These are phyloP conservation scores for Lenwebbia sp. DNA, from an alignment of 345 rosid species.

Conservation along the genomic window DNA sequence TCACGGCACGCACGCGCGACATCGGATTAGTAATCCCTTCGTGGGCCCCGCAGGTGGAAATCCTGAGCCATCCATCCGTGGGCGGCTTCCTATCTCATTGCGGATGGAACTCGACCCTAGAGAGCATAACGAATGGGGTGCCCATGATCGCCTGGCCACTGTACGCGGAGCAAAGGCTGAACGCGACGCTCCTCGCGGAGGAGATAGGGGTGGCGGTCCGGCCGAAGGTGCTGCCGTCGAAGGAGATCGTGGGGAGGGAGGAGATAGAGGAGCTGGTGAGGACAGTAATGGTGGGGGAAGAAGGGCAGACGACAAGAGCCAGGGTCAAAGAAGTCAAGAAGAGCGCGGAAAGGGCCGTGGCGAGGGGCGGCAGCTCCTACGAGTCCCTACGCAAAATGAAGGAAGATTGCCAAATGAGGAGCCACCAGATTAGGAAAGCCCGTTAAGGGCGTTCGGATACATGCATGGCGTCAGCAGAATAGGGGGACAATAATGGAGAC, in stretches of 20 bases:
- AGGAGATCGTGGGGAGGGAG: conserved; percentile 20
- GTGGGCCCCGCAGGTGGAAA: conserved; percentile 59
- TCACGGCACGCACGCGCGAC: conserved; percentile 15
- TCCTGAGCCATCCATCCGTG: conserved; percentile 33
- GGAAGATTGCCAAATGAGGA: background rate
- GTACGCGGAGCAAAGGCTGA: conserved; percentile 41
- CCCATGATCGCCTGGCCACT: conserved; percentile 52
- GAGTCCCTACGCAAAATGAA: conserved; percentile 3
- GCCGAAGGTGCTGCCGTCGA: conserved; percentile 2
- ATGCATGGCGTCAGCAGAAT: background rate
- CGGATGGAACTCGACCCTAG: conserved; percentile 71
- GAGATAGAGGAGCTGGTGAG: conserved; percentile 29
- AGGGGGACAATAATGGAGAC: background rate
- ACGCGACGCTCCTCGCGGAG: conserved; percentile 30
- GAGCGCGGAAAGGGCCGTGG: conserved; percentile 13
- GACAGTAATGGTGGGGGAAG: conserved; percentile 33
- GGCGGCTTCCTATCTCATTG: conserved; percentile 68
- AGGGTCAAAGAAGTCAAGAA: conserved; percentile 21
- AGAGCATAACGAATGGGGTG: conserved; percentile 34
- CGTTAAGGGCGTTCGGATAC: background rate
- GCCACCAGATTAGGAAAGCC: background rate
- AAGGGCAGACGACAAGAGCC: conserved; percentile 22
- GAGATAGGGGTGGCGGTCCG: conserved; percentile 31
- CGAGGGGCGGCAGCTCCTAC: conserved; percentile 18
- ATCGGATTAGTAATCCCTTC: conserved; percentile 26